Conservation (phyloP, 169 alveolate species). For the Cryptosporidium viatorum region DNA sequence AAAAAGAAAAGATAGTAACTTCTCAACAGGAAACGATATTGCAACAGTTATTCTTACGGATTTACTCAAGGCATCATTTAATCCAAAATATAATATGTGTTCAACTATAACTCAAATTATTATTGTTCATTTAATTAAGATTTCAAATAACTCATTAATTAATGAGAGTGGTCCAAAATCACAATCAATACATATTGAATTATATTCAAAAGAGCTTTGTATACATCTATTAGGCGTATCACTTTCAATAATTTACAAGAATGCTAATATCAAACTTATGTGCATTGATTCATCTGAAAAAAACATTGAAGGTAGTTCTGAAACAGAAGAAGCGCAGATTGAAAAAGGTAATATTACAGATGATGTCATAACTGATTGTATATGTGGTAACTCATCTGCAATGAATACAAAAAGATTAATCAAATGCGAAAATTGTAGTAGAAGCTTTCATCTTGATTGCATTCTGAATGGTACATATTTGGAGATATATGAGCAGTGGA, state of each 20-base stretch:
- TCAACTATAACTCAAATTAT: slow-evolving; percentile 19
- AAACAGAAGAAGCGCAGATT: neutral
- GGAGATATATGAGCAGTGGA: slow-evolving; percentile 46
- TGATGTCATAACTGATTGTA: neutral
- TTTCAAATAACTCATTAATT: slow-evolving; percentile 39
- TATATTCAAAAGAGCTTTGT: slow-evolving; percentile 61
- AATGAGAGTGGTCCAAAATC: neutral
- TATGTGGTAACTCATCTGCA: neutral
- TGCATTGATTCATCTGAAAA: neutral
- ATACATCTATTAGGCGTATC: slow-evolving; percentile 30
- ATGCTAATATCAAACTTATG: neutral
- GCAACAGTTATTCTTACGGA: slow-evolving; percentile 52
- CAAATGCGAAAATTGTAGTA: slow-evolving; percentile 13
- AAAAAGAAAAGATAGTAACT: slow-evolving; percentile 19
- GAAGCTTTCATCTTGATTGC: slow-evolving; percentile 36
- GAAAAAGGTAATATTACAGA: neutral
- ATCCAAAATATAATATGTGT: slow-evolving; percentile 54
- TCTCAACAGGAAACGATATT: slow-evolving; percentile 30
- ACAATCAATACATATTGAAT: slow-evolving; percentile 1
- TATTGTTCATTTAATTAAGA: slow-evolving; percentile 39
- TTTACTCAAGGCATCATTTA: slow-evolving; percentile 45
- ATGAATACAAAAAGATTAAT: neutral
- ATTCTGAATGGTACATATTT: neutral
- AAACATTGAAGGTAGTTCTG: neutral
- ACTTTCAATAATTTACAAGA: slow-evolving; percentile 27